Evolutionary conservation across 129 eudicot genomes (phyloP).

Genomic region (Centella asiatica): DNA sequence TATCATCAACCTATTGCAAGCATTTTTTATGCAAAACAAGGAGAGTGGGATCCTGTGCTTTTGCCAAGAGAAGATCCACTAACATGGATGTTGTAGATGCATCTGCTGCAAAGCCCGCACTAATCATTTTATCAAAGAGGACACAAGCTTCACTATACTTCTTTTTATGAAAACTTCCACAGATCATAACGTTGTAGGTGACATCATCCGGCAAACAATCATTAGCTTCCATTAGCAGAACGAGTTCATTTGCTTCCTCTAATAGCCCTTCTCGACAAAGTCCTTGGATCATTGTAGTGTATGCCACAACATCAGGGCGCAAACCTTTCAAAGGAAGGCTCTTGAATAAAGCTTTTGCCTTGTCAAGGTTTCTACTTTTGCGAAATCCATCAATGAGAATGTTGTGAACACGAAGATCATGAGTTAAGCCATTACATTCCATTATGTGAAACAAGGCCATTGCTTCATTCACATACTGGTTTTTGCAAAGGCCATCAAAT

Average conservation of each 20-base stretch:
- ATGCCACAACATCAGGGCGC: slow-evolving; percentile 20
- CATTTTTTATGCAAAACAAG: no score
- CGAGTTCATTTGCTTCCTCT: slow-evolving; percentile 27
- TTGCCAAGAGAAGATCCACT: no score
- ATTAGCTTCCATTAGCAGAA: slow-evolving; percentile 30
- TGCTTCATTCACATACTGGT: slow-evolving; percentile 24
- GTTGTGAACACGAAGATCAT: slow-evolving; percentile 18
- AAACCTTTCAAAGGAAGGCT: slow-evolving; percentile 17
- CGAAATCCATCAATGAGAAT: slow-evolving; percentile 28
- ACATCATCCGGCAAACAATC: slow-evolving; percentile 19
- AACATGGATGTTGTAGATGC: no score
- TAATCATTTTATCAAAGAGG: neutral
- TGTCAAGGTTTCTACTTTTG: slow-evolving; percentile 20
- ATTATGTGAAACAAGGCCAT: slow-evolving; percentile 24
- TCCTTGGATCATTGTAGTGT: slow-evolving; percentile 25
- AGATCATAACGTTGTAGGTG: slow-evolving; percentile 29
- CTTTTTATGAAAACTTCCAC: slow-evolving; percentile 7
- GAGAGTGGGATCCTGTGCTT: no score
- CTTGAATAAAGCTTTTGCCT: slow-evolving; percentile 21
- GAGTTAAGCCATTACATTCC: slow-evolving; percentile 14
- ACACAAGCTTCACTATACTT: neutral
- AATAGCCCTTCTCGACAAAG: slow-evolving; percentile 30
- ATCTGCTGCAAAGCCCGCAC: no score
- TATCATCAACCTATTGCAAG: no score
- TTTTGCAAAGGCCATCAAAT: slow-evolving; percentile 39